phyloP scores from a whole-genome alignment of 1,139 yeast species.

The Geotrichum citri-aurantii region DNA sequence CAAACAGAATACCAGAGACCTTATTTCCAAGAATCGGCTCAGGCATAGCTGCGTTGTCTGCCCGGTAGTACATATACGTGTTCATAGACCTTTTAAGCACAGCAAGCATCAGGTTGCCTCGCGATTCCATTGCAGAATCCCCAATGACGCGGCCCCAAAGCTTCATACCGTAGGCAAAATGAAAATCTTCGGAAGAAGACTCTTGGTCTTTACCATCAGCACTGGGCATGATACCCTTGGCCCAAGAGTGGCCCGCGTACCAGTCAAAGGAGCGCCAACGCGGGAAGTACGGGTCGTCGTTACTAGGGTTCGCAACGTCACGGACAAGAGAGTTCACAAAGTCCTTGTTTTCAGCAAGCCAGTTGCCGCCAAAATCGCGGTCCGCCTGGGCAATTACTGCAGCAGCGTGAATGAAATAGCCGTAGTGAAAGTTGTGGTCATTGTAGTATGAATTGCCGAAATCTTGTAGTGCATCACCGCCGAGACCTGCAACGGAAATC shows the following conservation, averaged over 20 bases:
- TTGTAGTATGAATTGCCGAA: constrained; percentile 63
- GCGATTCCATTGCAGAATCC: constrained; percentile 55
- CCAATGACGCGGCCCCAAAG: constrained; percentile 66
- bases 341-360: constrained; percentile 55
- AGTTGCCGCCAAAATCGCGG: constrained; percentile 50
- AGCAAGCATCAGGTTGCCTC: constrained; percentile 66
- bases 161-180: constrained; percentile 68
- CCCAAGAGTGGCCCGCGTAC: constrained; percentile 79
- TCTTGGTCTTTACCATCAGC: constrained; percentile 76
- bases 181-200: constrained; percentile 64
- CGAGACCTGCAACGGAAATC: constrained; percentile 46
- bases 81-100: constrained; percentile 56
- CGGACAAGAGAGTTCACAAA: constrained; percentile 58
- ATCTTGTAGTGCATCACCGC: constrained; percentile 48
- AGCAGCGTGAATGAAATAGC: constrained; percentile 67
- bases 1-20: constrained; percentile 65
- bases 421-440: constrained; percentile 74
- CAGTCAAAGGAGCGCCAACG: constrained; percentile 68
- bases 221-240: constrained; percentile 58
- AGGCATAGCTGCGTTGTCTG: constrained; percentile 53
- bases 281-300: constrained; percentile 54
- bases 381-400: constrained; percentile 64
- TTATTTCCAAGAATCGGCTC: constrained; percentile 48
- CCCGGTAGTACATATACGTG: constrained; percentile 50
- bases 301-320: constrained; percentile 62